These are phyloP conservation scores for Phytophthora pseudosyringae DNA, from an alignment of 352 stramenopile genomes.

Conservation along the genomic window DNA sequence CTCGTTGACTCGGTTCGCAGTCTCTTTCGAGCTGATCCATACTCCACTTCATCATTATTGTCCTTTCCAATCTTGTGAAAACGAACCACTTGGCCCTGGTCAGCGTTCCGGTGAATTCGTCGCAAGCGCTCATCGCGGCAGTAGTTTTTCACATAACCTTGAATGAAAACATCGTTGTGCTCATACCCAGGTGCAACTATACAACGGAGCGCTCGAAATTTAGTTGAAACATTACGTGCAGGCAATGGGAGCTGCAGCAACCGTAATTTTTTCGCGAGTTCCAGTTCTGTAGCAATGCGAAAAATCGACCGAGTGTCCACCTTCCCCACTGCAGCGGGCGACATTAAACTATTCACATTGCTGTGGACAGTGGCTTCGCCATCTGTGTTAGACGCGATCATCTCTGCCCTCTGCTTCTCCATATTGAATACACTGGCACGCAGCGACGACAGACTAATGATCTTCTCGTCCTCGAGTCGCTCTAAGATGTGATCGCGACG, in stretches of 20 bases:
- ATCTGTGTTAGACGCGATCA: conserved; percentile 10
- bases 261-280: conserved; percentile 53
- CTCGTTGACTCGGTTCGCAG: conserved; percentile 11
- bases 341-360: conserved; percentile 26
- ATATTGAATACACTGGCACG: conserved; percentile 81
- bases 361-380: conserved; percentile 11
- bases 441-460: conserved; percentile 80
- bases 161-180: conserved; percentile 72
- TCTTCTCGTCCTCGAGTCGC: conserved; percentile 68
- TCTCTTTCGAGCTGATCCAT: conserved; percentile 32
- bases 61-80: conserved; percentile 52
- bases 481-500: conserved; percentile 69
- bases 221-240: conserved; percentile 80
- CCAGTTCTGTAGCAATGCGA: conserved; percentile 70
- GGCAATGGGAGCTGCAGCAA: conserved; percentile 72
- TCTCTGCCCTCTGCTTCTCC: conserved; percentile 50
- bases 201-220: conserved; percentile 76
- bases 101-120: conserved; percentile 66
- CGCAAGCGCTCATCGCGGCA: conserved; percentile 77
- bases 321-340: conserved; percentile 50
- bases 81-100: conserved; percentile 61
- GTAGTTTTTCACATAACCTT: conserved; percentile 80
- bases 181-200: conserved; percentile 72
- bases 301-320: conserved; percentile 76
- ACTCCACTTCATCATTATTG: conserved; percentile 41